A percentile compares a stretch with the other conserved stretches of the same genome.
phyloP scores from a whole-genome alignment of 805 yeast genomes.

The Pichia membranifaciens region DNA sequence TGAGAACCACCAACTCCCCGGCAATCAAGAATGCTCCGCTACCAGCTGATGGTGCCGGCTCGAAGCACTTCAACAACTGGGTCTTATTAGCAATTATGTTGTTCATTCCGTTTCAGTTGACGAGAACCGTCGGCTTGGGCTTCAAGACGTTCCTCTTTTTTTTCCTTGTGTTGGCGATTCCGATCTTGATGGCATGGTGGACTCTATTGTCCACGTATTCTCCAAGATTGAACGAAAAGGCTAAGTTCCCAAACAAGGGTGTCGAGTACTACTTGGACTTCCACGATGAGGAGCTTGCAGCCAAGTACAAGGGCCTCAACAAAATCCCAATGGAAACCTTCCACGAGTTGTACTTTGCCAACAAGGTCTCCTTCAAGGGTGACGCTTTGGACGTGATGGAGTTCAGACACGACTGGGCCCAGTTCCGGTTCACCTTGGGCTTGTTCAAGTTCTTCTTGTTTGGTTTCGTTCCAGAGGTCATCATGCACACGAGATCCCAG shows the following conservation, averaged over 20 bases:
- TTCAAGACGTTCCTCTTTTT: constrained; percentile 61
- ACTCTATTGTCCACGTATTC: constrained; percentile 67
- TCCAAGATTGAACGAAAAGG: constrained; percentile 78
- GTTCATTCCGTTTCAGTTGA: constrained; percentile 56
- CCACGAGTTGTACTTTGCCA: constrained; percentile 79
- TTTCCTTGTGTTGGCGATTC: constrained; percentile 48
- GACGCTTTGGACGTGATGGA: constrained; percentile 81
- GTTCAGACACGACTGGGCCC: constrained; percentile 88
- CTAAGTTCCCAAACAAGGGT: constrained; percentile 66
- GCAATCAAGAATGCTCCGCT: constrained; percentile 80
- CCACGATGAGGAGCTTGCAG: constrained; percentile 64
- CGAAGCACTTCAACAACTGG: constrained; percentile 65
- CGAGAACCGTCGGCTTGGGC: constrained; percentile 66
- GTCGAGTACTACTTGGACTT: constrained; percentile 76
- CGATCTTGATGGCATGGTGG: constrained; percentile 81
- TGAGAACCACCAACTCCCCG: constrained; percentile 36
- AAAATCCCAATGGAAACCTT: constrained; percentile 92
- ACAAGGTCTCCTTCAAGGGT: constrained; percentile 82
- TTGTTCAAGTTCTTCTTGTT: constrained; percentile 75
- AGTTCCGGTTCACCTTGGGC: constrained; percentile 68
- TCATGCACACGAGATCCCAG: constrained; percentile 86
- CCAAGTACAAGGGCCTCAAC: constrained; percentile 61
- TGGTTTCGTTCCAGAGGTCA: constrained; percentile 90
- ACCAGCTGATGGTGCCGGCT: constrained; percentile 89
- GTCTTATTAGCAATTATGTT: constrained; percentile 44